Evolutionary conservation across 805 yeast genomes (phyloP).

Genomic region (Pichia heedii): DNA sequence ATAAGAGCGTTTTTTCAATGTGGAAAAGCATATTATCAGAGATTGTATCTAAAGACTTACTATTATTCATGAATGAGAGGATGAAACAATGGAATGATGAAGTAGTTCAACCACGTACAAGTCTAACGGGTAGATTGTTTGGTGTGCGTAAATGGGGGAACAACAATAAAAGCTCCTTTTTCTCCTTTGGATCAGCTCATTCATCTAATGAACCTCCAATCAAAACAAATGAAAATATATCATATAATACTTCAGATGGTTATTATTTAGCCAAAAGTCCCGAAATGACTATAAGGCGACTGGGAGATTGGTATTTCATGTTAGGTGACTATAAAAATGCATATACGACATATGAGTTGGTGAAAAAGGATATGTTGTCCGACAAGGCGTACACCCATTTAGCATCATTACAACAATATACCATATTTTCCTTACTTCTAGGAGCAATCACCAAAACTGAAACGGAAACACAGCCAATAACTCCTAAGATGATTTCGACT

Average conservation of each 20-base stretch:
- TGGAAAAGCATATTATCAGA: slow-evolving; percentile 36
- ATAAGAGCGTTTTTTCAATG: slow-evolving; percentile 14
- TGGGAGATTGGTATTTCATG: slow-evolving; percentile 92
- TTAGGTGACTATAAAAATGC: slow-evolving; percentile 83
- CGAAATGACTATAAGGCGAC: slow-evolving; percentile 67
- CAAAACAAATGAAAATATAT: slow-evolving; percentile 2
- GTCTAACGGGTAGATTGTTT: slow-evolving; percentile 66
- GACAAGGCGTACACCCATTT: slow-evolving; percentile 75
- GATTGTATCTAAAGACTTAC: slow-evolving; percentile 38
- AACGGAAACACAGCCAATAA: slow-evolving; percentile 25
- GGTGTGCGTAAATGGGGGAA: slow-evolving; percentile 45
- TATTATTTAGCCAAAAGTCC: slow-evolving; percentile 53
- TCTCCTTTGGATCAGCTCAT: slow-evolving; percentile 20
- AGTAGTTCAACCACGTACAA: slow-evolving; percentile 64
- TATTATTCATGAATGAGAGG: slow-evolving; percentile 82
- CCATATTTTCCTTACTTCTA: slow-evolving; percentile 62
- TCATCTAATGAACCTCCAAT: background rate
- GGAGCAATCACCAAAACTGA: slow-evolving; percentile 30
- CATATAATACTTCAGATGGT: slow-evolving; percentile 43
- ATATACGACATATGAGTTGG: slow-evolving; percentile 70
- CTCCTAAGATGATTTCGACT: slow-evolving; percentile 42
- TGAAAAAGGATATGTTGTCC: slow-evolving; percentile 65
- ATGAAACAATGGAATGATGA: slow-evolving; percentile 82
- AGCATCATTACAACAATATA: slow-evolving; percentile 86
- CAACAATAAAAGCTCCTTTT: slow-evolving; percentile 25